Evolutionary conservation across 2,329 filamentous ascomycete genomes (phyloP).

Genomic region (Colletotrichum chlorophyti): DNA sequence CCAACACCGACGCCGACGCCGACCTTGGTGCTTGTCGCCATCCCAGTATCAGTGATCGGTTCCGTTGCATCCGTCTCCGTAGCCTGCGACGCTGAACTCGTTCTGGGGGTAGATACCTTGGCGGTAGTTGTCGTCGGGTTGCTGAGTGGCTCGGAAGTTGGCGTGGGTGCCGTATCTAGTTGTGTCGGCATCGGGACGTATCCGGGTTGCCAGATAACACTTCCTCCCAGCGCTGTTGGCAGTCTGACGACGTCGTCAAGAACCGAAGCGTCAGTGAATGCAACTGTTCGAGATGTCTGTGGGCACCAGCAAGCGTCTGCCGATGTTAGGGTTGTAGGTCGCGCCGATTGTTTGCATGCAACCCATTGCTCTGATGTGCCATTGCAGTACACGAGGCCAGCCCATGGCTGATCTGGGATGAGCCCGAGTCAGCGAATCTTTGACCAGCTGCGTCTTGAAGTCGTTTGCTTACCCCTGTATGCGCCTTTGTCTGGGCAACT

Average conservation of each 20-base stretch:
- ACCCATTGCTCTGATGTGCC: conserved; percentile 39
- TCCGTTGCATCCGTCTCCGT: background rate
- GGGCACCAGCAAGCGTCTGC: conserved; percentile 40
- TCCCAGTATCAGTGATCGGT: background rate
- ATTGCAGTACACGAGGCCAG: conserved; percentile 43
- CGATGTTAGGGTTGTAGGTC: conserved; percentile 30
- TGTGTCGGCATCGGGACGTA: conserved; percentile 31
- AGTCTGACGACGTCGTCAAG: conserved; percentile 37
- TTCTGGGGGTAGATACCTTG: no score
- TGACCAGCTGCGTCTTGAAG: background rate
- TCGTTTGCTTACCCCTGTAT: conserved; percentile 7
- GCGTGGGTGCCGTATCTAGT: background rate
- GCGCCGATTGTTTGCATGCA: conserved; percentile 36
- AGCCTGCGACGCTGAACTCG: background rate
- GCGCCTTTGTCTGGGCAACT: conserved; percentile 43
- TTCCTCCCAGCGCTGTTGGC: conserved; percentile 33
- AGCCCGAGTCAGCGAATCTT: background rate
- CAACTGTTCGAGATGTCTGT: conserved; percentile 34
- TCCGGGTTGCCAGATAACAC: conserved; percentile 35
- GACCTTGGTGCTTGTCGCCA: conserved; percentile 34
- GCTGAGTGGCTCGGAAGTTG: background rate
- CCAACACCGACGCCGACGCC: conserved; percentile 33
- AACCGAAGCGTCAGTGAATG: conserved; percentile 31
- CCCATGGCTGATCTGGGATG: conserved; percentile 36
- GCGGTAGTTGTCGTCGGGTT: conserved; percentile 5